Percentiles rank a stretch among this genome's conserved stretches.
phyloP scores from a whole-genome alignment of 768 basidiomycete species.

The Podaxis pistillaris region DNA sequence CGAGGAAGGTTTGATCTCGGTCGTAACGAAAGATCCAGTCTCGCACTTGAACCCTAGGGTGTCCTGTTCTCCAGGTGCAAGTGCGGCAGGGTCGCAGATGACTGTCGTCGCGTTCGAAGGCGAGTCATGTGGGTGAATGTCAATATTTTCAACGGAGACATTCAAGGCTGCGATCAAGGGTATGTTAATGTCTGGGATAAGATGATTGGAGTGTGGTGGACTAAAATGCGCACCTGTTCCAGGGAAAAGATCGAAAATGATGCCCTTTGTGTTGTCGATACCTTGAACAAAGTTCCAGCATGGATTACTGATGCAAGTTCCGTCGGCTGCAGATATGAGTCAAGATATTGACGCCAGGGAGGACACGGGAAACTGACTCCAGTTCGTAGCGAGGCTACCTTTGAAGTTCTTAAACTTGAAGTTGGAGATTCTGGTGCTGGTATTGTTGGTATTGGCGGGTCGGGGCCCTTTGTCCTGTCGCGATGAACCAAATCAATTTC shows the following conservation, averaged over 20 bases:
- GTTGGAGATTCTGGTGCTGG: constrained; percentile 34
- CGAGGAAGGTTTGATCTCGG: constrained; percentile 11
- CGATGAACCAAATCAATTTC: not conserved
- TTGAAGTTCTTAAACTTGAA: constrained; percentile 35
- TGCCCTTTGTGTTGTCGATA: constrained; percentile 30
- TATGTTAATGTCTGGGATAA: not conserved
- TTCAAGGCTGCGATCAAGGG: constrained; percentile 22
- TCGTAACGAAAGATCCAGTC: constrained; percentile 26
- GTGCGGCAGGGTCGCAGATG: constrained; percentile 29
- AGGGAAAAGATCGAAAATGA: constrained; percentile 37
- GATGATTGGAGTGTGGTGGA: not conserved
- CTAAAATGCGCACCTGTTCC: constrained; percentile 27
- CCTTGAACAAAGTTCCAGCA: constrained; percentile 40
- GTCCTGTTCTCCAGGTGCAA: constrained; percentile 26
- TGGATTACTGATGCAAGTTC: constrained; percentile 35
- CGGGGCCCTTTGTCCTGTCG: constrained; percentile 31
- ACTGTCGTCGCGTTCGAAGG: constrained; percentile 25
- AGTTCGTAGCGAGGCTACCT: constrained; percentile 31
- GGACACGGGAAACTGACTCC: constrained; percentile 28
- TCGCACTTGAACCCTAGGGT: constrained; percentile 31
- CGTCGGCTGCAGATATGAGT: constrained; percentile 27
- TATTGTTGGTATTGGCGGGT: constrained; percentile 29
- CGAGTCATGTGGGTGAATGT: constrained; percentile 26
- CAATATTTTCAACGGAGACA: constrained; percentile 24
- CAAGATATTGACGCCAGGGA: not conserved